A percentile compares a stretch with the other conserved stretches of the same genome.
Evolutionary conservation across 2,329 filamentous ascomycete genomes (phyloP).

Genomic region (Cercospora berteroae): DNA sequence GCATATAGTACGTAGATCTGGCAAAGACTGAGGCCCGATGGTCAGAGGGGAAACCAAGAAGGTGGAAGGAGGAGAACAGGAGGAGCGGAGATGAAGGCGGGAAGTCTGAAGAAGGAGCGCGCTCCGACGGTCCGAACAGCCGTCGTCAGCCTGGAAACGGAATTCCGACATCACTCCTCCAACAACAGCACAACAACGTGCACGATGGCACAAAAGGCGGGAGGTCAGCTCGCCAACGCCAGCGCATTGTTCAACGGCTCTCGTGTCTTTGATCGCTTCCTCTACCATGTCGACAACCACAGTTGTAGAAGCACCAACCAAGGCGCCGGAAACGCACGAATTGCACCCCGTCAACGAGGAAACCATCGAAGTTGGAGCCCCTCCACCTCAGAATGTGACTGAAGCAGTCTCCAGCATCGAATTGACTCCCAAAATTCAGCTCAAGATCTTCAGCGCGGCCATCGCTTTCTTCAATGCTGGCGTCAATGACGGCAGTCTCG

Average conservation of each 20-base stretch:
- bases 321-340: neutral
- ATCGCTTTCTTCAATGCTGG: constrained; percentile 66
- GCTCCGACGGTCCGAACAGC: neutral
- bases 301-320: neutral
- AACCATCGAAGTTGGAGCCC: neutral
- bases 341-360: neutral
- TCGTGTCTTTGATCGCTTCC: neutral
- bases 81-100: neutral
- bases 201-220: neutral
- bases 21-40: neutral
- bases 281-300: neutral
- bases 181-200: neutral
- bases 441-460: constrained; percentile 56
- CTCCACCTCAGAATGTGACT: neutral
- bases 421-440: neutral
- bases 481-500: constrained; percentile 63
- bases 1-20: neutral
- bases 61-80: neutral
- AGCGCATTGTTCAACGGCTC: constrained; percentile 2
- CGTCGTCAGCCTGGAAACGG: neutral
- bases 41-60: neutral
- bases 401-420: neutral
- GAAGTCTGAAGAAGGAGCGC: neutral
- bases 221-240: neutral
- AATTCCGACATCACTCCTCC: neutral